Evolutionary conservation across 2,329 filamentous ascomycete species (phyloP).

Genomic region (Paecilomyces variotii): DNA sequence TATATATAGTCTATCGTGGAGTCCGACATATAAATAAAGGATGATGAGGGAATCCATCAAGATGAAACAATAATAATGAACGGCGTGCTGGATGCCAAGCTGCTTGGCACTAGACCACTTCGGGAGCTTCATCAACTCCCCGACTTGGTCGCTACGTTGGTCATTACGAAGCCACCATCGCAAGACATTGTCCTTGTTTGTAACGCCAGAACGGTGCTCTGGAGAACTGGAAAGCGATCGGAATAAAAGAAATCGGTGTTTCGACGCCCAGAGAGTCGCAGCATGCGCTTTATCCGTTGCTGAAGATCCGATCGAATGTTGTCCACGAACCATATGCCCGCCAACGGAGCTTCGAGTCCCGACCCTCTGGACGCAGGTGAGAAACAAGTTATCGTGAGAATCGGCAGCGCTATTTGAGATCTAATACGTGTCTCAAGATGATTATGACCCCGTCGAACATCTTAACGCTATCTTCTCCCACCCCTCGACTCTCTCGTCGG

Average conservation of each 20-base stretch:
- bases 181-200: neutral
- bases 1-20: neutral
- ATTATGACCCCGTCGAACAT: conserved; percentile 90
- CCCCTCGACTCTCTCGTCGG: conserved; percentile 71
- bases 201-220: neutral
- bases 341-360: conserved; percentile 27
- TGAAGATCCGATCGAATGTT: conserved; percentile 28
- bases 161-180: neutral
- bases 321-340: conserved; percentile 29
- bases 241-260: neutral
- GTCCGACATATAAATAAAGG: neutral
- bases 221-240: neutral
- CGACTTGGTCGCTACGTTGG: neutral
- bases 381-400: conserved; percentile 5
- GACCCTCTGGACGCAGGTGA: conserved; percentile 40
- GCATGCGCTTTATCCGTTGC: conserved; percentile 12
- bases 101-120: neutral
- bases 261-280: conserved; percentile 6
- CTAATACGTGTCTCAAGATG: conserved; percentile 41
- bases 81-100: conserved; percentile 1
- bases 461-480: conserved; percentile 91
- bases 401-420: neutral
- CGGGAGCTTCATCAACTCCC: neutral
- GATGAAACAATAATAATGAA: neutral
- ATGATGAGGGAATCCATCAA: neutral